phyloP scores from a whole-genome alignment of 1,139 yeast genomes.

The Yarrowia galli region DNA sequence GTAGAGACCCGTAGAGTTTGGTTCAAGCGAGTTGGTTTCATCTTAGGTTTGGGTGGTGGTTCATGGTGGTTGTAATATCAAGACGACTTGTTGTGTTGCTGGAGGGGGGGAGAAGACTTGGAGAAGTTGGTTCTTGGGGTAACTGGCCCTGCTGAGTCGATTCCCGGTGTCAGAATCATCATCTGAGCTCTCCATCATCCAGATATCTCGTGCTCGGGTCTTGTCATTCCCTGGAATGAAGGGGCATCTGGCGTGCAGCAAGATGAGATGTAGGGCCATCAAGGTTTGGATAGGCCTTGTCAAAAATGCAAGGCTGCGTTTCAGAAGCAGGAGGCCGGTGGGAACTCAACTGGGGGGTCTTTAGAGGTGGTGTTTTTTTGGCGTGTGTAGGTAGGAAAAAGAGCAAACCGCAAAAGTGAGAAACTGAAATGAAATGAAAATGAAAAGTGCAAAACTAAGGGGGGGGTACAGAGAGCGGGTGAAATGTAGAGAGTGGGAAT shows the following conservation, averaged over 20 bases:
- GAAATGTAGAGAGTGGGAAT: no score
- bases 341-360: not conserved
- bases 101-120: not conserved
- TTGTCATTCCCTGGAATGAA: constrained; percentile 19
- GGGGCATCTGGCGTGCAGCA: constrained; percentile 35
- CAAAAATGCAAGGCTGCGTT: constrained; percentile 32
- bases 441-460: no score
- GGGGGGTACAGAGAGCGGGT: no score
- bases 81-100: not conserved
- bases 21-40: not conserved
- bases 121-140: no score
- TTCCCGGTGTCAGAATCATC: no score
- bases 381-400: no score
- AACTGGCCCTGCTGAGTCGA: no score
- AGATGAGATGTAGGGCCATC: constrained; percentile 1
- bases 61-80: no score
- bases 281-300: constrained; percentile 11
- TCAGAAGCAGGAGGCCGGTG: constrained; percentile 32
- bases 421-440: no score
- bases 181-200: not conserved
- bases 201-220: not conserved
- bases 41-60: constrained; percentile 2
- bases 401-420: no score
- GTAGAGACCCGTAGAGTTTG: constrained; percentile 1
- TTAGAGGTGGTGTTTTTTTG: not conserved